Evolutionary conservation across 2,329 filamentous ascomycete genomes (phyloP).

Genomic region (Ophiostoma triangulosporum): DNA sequence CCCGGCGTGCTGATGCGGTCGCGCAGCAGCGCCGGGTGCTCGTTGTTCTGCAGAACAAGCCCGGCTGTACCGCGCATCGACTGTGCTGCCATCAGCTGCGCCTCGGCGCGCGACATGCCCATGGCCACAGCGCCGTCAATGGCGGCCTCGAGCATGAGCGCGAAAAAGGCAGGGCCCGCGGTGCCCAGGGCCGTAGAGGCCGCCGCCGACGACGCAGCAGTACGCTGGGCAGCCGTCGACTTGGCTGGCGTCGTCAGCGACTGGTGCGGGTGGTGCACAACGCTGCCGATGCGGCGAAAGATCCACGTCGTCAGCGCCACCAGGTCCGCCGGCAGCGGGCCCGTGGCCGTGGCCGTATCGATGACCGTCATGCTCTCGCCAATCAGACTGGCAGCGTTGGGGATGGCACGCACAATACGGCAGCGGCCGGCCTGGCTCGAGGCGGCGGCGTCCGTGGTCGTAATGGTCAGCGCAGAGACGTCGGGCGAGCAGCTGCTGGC

Average conservation of each 20-base stretch:
- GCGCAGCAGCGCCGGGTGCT: slow-evolving; percentile 60
- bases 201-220: slow-evolving; percentile 44
- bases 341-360: slow-evolving; percentile 33
- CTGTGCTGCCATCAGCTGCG: slow-evolving; percentile 65
- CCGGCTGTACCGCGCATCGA: slow-evolving; percentile 62
- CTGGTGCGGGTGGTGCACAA: slow-evolving; percentile 20
- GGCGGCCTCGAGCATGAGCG: slow-evolving; percentile 60
- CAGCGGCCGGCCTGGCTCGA: slow-evolving; percentile 32
- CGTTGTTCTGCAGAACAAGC: slow-evolving; percentile 49
- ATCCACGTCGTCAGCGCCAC: slow-evolving; percentile 57
- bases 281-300: slow-evolving; percentile 60
- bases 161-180: slow-evolving; percentile 63
- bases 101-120: slow-evolving; percentile 60
- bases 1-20: slow-evolving; percentile 69
- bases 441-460: background rate
- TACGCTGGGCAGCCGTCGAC: slow-evolving; percentile 31
- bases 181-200: slow-evolving; percentile 61
- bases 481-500: background rate
- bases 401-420: slow-evolving; percentile 65
- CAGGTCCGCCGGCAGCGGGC: slow-evolving; percentile 39
- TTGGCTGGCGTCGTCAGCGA: background rate
- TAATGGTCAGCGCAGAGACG: background rate
- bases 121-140: slow-evolving; percentile 69
- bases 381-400: slow-evolving; percentile 69
- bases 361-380: slow-evolving; percentile 76